phyloP scores from a whole-genome alignment of 2,329 filamentous ascomycete genomes.

The Pleurostoma richardsiae region DNA sequence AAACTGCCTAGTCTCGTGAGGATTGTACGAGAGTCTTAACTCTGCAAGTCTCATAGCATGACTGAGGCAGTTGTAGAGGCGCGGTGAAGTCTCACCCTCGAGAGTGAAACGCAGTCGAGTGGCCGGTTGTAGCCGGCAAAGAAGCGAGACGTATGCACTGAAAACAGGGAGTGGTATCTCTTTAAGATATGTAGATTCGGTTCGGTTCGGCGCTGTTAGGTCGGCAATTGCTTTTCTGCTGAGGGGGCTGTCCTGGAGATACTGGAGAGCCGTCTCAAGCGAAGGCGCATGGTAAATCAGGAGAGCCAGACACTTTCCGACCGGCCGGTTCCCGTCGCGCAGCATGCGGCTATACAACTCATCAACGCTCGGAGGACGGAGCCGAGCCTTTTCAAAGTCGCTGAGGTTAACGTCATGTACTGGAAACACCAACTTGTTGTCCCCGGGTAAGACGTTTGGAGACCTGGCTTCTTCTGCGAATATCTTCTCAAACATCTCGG shows the following conservation, averaged over 20 bases:
- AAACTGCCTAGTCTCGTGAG: constrained; percentile 11
- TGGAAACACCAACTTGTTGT: constrained; percentile 49
- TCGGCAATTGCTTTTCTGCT: constrained; percentile 7
- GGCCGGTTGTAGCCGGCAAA: constrained; percentile 24
- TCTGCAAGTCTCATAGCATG: no score
- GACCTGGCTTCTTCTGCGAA: constrained; percentile 23
- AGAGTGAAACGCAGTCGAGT: no score
- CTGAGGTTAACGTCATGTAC: constrained; percentile 54
- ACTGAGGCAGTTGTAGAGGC: no score
- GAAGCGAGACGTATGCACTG: constrained; percentile 44
- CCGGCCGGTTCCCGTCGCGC: constrained; percentile 39
- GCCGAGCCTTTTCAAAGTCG: constrained; percentile 60
- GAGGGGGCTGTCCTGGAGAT: constrained; percentile 40
- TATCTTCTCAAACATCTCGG: constrained; percentile 57
- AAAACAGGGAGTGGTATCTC: constrained; percentile 32
- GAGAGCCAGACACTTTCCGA: constrained; percentile 44
- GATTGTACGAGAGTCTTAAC: no score
- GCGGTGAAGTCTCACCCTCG: no score
- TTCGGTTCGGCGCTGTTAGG: constrained; percentile 11
- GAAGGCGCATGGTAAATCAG: constrained; percentile 49
- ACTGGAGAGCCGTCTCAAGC: constrained; percentile 39
- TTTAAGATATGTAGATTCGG: constrained; percentile 14
- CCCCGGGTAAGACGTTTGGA: constrained; percentile 46
- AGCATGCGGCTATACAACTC: constrained; percentile 58
- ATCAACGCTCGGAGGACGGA: constrained; percentile 52